Evolutionary conservation across 768 basidiomycete genomes (phyloP).

Genomic region (Tricholoma flavovirens): DNA sequence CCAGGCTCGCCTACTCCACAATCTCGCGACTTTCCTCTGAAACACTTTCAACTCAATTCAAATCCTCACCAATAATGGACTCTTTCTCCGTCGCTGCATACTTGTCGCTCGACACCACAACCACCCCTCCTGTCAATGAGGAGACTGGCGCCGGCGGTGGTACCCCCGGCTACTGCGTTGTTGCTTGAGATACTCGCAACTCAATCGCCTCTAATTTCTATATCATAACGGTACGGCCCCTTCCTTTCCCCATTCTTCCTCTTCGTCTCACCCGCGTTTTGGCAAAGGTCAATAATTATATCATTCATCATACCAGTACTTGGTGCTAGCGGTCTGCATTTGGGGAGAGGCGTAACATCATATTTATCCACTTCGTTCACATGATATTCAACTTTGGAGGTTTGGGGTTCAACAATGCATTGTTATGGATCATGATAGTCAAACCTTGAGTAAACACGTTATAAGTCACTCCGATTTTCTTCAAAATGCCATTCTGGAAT

Average conservation of each 20-base stretch:
- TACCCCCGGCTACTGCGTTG: slow-evolving; percentile 5
- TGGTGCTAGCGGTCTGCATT: no score
- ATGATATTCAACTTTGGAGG: no score
- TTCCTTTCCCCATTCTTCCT: neutral
- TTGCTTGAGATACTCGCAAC: slow-evolving; percentile 8
- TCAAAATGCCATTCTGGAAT: no score
- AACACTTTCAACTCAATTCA: no score
- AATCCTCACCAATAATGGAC: slow-evolving; percentile 4
- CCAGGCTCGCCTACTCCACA: neutral
- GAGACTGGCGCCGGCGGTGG: neutral
- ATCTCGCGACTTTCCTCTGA: neutral
- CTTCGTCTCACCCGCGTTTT: neutral
- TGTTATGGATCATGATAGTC: no score
- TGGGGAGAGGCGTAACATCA: neutral
- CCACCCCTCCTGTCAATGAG: slow-evolving; percentile 1
- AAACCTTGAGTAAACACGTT: no score
- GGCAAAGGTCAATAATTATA: neutral
- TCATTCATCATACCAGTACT: neutral
- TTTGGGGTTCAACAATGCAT: no score
- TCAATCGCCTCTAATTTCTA: neutral
- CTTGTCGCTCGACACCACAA: slow-evolving; percentile 1
- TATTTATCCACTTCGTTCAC: neutral
- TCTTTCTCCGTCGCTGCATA: neutral
- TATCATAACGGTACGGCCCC: neutral
- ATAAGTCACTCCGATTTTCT: no score